Conservation (phyloP, 208 protist species). For the Crithidia expoeki region DNA sequence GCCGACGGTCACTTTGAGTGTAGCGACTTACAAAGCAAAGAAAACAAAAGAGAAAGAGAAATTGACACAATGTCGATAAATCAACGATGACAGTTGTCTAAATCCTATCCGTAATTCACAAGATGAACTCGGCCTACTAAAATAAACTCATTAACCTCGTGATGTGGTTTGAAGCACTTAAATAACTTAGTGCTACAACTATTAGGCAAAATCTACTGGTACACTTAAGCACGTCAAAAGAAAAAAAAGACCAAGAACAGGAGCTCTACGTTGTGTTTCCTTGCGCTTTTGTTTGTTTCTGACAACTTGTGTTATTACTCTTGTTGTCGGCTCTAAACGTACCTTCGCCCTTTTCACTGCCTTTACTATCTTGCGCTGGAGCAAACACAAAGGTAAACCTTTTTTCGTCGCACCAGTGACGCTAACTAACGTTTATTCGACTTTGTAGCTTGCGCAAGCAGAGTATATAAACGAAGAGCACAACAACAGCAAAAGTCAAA, state of each 20-base stretch:
- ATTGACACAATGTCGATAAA: constrained; percentile 1
- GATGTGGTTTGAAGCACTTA: background rate
- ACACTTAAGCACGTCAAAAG: background rate
- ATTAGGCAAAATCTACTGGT: too few relatives aligned
- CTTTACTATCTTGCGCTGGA: background rate
- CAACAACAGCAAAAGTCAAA: background rate
- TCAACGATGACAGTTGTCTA: constrained; percentile 1
- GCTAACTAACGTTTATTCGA: too few relatives aligned
- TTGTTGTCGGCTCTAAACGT: background rate
- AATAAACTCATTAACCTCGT: background rate
- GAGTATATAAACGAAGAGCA: too few relatives aligned
- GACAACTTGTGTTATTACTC: background rate
- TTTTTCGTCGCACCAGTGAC: too few relatives aligned
- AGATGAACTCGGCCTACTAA: background rate
- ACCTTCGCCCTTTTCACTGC: background rate
- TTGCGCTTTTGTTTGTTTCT: background rate
- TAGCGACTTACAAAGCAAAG: too few relatives aligned
- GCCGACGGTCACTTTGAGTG: background rate
- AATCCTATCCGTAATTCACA: background rate
- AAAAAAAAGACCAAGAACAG: constrained; percentile 2
- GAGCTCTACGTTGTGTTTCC: constrained; percentile 5
- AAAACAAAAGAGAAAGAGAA: background rate
- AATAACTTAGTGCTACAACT: background rate
- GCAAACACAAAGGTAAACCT: too few relatives aligned
- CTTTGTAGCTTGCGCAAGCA: too few relatives aligned